A percentile compares a stretch with the other conserved stretches of the same genome.
These are phyloP conservation scores for Acanthamoeba castellanii DNA, from an alignment of 208 protist genomes.

Conservation along the genomic window DNA sequence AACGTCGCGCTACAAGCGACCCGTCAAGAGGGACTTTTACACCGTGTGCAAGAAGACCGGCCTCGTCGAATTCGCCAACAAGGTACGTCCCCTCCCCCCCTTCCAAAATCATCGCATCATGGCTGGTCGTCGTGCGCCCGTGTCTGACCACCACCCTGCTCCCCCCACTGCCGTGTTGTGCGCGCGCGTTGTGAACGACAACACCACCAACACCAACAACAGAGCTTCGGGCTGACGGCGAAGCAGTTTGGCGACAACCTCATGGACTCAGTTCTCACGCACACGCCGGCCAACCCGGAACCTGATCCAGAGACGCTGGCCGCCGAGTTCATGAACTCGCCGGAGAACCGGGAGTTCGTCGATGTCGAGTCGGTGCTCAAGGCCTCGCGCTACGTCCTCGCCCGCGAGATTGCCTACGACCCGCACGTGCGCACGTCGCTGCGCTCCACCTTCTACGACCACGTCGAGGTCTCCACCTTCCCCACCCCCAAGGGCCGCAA, in stretches of 20 bases:
- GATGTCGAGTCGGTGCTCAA: slow-evolving; percentile 40
- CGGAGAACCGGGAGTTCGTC: slow-evolving; percentile 4
- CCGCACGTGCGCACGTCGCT: slow-evolving; percentile 38
- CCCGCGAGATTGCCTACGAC: slow-evolving; percentile 37
- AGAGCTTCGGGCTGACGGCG: slow-evolving; percentile 38
- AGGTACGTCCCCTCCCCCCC: neutral
- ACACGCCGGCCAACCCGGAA: neutral
- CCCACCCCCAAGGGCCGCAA: slow-evolving; percentile 36
- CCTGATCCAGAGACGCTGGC: slow-evolving; percentile 12
- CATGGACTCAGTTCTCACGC: slow-evolving; percentile 32
- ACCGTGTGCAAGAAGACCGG: slow-evolving; percentile 48
- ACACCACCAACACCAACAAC: too few relatives aligned
- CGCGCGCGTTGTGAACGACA: too few relatives aligned
- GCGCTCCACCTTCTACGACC: slow-evolving; percentile 46
- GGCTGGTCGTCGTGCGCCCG: too few relatives aligned
- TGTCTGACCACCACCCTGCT: too few relatives aligned
- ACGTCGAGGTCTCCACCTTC: slow-evolving; percentile 42
- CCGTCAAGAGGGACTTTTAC: slow-evolving; percentile 31
- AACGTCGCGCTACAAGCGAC: slow-evolving; percentile 7
- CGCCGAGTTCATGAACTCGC: neutral
- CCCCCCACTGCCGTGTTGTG: too few relatives aligned
- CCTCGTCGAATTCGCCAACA: slow-evolving; percentile 47
- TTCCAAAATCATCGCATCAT: too few relatives aligned
- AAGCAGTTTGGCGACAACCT: slow-evolving; percentile 65
- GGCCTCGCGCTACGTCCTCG: slow-evolving; percentile 49